Evolutionary conservation across 257 asterid species (phyloP).

Genomic region (Gynochthodes officinalis): DNA sequence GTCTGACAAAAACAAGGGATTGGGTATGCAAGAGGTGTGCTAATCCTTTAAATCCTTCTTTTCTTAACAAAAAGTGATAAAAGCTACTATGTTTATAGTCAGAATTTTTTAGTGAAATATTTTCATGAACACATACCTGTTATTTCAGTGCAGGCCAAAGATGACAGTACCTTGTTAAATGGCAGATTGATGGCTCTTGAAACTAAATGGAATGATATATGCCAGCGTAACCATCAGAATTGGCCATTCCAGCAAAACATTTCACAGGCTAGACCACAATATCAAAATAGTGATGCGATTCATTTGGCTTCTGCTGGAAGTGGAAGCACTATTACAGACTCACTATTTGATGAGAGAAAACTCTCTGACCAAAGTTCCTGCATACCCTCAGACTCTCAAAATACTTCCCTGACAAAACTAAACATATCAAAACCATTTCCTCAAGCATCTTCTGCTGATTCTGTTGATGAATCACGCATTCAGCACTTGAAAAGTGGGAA

Average conservation of each 20-base stretch:
- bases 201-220: slow-evolving; percentile 83
- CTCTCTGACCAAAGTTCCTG: slow-evolving; percentile 26
- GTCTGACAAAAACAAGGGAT: slow-evolving; percentile 48
- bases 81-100: slow-evolving; percentile 1
- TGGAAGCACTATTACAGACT: slow-evolving; percentile 27
- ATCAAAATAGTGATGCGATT: slow-evolving; percentile 27
- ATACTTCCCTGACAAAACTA: slow-evolving; percentile 22
- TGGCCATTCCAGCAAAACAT: slow-evolving; percentile 33
- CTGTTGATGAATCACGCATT: slow-evolving; percentile 32
- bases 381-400: slow-evolving; percentile 31
- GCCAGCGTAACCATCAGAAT: slow-evolving; percentile 66
- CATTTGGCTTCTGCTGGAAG: slow-evolving; percentile 26
- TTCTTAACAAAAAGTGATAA: slow-evolving; percentile 8
- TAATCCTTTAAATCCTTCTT: slow-evolving; percentile 30
- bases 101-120: slow-evolving; percentile 8
- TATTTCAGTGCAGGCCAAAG: slow-evolving; percentile 89
- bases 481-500: slow-evolving; percentile 26
- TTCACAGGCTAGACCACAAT: slow-evolving; percentile 31
- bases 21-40: slow-evolving; percentile 58
- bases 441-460: slow-evolving; percentile 20
- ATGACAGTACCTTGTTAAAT: slow-evolving; percentile 49
- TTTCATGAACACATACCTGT: slow-evolving; percentile 45
- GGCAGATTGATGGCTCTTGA: slow-evolving; percentile 51
- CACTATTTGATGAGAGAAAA: slow-evolving; percentile 31
- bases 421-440: slow-evolving; percentile 24